Evolutionary conservation across 495 filamentous ascomycete species (phyloP).

Genomic region (Hypoxylon crocopeplum): DNA sequence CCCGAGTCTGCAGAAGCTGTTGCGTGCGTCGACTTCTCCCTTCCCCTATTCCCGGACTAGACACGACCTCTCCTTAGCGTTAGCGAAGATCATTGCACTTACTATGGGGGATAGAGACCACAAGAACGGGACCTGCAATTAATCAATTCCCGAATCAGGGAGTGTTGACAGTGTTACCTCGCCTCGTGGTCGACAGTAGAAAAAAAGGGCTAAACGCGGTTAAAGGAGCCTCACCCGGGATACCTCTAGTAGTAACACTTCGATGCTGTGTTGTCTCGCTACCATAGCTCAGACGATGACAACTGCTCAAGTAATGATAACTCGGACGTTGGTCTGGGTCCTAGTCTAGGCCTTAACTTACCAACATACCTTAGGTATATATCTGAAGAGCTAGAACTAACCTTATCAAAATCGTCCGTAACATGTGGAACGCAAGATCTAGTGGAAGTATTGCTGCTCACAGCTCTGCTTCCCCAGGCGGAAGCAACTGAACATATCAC

Average conservation of each 20-base stretch:
- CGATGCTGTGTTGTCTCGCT: slow-evolving; percentile 6
- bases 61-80: neutral
- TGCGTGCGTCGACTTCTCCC: neutral
- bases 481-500: too few relatives aligned
- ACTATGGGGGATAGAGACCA: neutral
- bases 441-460: too few relatives aligned
- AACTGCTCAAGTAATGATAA: slow-evolving; percentile 8
- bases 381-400: neutral
- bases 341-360: neutral
- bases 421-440: too few relatives aligned
- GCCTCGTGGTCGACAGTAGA: slow-evolving; percentile 19
- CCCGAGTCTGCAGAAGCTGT: slow-evolving; percentile 9
- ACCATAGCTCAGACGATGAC: neutral
- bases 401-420: too few relatives aligned
- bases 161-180: slow-evolving; percentile 33
- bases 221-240: slow-evolving; percentile 27
- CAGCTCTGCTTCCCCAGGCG: too few relatives aligned
- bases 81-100: slow-evolving; percentile 4
- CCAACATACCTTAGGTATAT: neutral
- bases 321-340: slow-evolving; percentile 26
- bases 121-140: slow-evolving; percentile 28
- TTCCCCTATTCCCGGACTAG: neutral
- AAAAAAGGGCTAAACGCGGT: slow-evolving; percentile 20
- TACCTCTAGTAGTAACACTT: neutral
- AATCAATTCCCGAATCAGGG: slow-evolving; percentile 18